Conservation (phyloP, 2,329 filamentous ascomycete species). For the Aspergillus hortae region DNA sequence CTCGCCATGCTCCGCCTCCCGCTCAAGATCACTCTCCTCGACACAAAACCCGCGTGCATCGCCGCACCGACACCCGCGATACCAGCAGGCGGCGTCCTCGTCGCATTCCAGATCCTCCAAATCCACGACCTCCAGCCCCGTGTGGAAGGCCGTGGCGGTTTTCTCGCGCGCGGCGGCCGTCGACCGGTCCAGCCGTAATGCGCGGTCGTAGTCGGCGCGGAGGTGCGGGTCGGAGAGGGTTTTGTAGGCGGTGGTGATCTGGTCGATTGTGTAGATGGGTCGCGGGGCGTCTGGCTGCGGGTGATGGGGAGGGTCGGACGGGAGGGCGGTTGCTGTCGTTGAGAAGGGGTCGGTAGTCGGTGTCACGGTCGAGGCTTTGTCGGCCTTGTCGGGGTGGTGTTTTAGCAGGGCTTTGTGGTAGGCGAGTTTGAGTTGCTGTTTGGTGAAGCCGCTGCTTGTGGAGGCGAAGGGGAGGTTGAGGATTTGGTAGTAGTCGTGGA, state of each 20-base stretch:
- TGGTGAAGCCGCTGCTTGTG: conserved; percentile 25
- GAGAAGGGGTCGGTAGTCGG: conserved; percentile 1
- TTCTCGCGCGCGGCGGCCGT: conserved; percentile 23
- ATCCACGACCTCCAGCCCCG: conserved; percentile 56
- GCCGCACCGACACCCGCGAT: conserved; percentile 56
- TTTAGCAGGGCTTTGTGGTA: conserved; percentile 56
- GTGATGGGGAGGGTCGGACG: neutral
- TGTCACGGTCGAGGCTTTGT: conserved; percentile 42
- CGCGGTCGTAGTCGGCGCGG: conserved; percentile 49
- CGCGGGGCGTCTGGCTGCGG: neutral
- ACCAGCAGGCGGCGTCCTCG: conserved; percentile 45
- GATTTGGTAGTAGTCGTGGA: conserved; percentile 36
- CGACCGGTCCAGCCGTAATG: conserved; percentile 35
- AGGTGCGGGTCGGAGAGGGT: conserved; percentile 45
- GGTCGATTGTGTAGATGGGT: conserved; percentile 48
- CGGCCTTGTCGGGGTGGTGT: conserved; percentile 61
- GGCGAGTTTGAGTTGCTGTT: conserved; percentile 49
- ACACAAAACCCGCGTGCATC: conserved; percentile 54
- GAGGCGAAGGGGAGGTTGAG: conserved; percentile 34
- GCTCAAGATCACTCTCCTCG: conserved; percentile 51
- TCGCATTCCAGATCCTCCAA: conserved; percentile 52
- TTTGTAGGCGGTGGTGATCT: conserved; percentile 58
- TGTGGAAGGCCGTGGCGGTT: conserved; percentile 39
- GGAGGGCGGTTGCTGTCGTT: neutral
- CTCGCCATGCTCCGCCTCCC: conserved; percentile 51